These are phyloP conservation scores for Zasmidium cellare DNA, from an alignment of 2,329 filamentous ascomycete species.

Conservation along the genomic window DNA sequence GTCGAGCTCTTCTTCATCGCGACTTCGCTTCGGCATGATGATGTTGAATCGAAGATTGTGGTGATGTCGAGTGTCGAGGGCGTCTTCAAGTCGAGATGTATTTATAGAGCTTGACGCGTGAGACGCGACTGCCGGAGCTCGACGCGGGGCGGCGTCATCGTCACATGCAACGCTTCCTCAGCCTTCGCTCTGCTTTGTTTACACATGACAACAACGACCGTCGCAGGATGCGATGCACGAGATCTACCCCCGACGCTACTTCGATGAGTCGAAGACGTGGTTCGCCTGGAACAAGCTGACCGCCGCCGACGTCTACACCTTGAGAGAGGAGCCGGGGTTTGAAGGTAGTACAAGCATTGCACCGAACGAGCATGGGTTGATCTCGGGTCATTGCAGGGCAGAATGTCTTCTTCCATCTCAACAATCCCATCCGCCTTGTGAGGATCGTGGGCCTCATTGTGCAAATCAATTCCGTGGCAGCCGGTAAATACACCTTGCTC, in stretches of 20 bases:
- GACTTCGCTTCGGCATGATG: constrained; percentile 18
- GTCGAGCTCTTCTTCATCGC: constrained; percentile 42
- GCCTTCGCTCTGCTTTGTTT: constrained; percentile 4
- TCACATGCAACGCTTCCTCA: constrained; percentile 2
- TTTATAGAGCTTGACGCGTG: background rate
- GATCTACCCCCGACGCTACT: constrained; percentile 61
- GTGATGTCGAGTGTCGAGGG: background rate
- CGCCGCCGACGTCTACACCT: constrained; percentile 54
- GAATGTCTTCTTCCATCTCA: constrained; percentile 56
- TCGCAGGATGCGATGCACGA: constrained; percentile 5
- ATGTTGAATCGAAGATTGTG: background rate
- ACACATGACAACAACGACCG: constrained; percentile 7
- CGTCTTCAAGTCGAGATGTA: background rate
- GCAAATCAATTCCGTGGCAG: constrained; percentile 38
- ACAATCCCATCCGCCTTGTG: constrained; percentile 53
- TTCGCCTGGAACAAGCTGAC: constrained; percentile 64
- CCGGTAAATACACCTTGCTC: constrained; percentile 48
- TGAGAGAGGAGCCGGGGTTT: constrained; percentile 51
- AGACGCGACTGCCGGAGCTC: background rate
- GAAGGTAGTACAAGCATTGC: constrained; percentile 43
- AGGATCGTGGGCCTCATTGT: constrained; percentile 47
- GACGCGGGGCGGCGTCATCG: constrained; percentile 8
- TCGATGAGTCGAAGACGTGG: constrained; percentile 60
- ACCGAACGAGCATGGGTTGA: background rate
- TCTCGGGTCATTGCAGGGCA: constrained; percentile 43